Evolutionary conservation across 2,329 filamentous ascomycete genomes (phyloP).

Genomic region (Aspergillus brunneoviolaceus): DNA sequence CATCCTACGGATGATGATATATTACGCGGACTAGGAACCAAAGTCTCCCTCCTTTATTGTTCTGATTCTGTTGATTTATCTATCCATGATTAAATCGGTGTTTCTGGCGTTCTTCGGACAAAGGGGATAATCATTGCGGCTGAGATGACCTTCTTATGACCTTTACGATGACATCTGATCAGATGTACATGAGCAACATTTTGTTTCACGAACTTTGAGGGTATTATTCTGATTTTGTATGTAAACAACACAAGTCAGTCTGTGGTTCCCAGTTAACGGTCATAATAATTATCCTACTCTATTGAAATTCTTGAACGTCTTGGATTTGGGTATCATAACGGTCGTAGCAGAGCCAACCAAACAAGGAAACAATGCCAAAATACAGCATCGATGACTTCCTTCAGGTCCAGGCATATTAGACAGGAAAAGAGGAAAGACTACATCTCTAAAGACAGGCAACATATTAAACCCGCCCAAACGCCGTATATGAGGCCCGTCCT

Average conservation of each 20-base stretch:
- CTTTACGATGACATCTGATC: slow-evolving; percentile 38
- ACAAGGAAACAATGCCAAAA: not conserved
- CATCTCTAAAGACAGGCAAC: not conserved
- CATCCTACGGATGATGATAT: no score
- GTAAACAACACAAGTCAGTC: slow-evolving; percentile 13
- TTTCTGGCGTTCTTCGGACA: slow-evolving; percentile 31
- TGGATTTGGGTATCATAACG: not conserved
- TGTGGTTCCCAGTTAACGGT: slow-evolving; percentile 10
- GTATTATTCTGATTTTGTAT: slow-evolving; percentile 20
- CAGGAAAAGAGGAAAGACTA: not conserved
- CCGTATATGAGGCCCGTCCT: not conserved
- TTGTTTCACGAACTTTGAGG: slow-evolving; percentile 34
- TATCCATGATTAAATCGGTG: slow-evolving; percentile 17
- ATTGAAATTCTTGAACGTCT: not conserved
- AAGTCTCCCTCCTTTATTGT: slow-evolving; percentile 6
- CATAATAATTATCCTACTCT: not conserved
- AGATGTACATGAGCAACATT: slow-evolving; percentile 42
- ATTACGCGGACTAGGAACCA: not conserved
- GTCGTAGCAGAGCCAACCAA: not conserved
- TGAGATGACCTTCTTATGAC: slow-evolving; percentile 36
- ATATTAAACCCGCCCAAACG: not conserved
- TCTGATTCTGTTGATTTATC: slow-evolving; percentile 11
- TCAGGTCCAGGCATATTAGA: not conserved
- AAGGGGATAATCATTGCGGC: slow-evolving; percentile 27
- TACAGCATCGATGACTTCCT: not conserved